Evolutionary conservation across 306 rosid species (phyloP), one percentile per base, ranked within the genome.

Genomic region (Rubus idaeus): DNA sequence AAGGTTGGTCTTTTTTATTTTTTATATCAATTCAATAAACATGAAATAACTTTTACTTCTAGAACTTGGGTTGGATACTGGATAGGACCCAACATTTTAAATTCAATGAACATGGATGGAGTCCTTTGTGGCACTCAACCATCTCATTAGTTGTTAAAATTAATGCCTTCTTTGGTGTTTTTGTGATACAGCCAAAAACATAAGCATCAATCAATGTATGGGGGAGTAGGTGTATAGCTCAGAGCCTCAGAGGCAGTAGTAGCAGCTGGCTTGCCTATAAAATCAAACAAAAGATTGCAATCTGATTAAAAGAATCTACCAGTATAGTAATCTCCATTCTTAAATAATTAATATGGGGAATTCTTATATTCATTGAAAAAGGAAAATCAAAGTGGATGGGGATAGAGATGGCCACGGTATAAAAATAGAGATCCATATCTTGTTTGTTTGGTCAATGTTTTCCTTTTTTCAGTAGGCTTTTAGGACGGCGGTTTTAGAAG

Each of bases 401-500:
- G 67, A 61, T 30, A 13, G 67, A 61, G 67, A 61, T 1, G 21
- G 68, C 3, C 21, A 37, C 6, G 20, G 68, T 26, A 60, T 23
- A 11, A 16, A 63, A 16, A 37, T 8, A 26, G 69, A 12, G 23
- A 30, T 30, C 2, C 2, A 37, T 64, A 39, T 39, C 46, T 39
- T 16, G 26, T 37, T 64, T 16, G 3, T 39, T 42, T 60, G 58
- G 70, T 74, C 77, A 58, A 74, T 23, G 57, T 74, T 45, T 26
- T 9, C 3, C n/a, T 37, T 74, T 74, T 60, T 3, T 3, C 77
- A 16, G 18, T 18, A 2, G 6, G 44, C 8, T 39, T 70, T 37
- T 60, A 26, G 77, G 58, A 8, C 77, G 69, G 77, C 77, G 69
- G 57, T 46, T 23, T 74, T 74, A 45, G 74, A 13, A 26, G 56